phyloP scores from a whole-genome alignment of 73 alveolate genomes.

The Paramecium biaurelia region DNA sequence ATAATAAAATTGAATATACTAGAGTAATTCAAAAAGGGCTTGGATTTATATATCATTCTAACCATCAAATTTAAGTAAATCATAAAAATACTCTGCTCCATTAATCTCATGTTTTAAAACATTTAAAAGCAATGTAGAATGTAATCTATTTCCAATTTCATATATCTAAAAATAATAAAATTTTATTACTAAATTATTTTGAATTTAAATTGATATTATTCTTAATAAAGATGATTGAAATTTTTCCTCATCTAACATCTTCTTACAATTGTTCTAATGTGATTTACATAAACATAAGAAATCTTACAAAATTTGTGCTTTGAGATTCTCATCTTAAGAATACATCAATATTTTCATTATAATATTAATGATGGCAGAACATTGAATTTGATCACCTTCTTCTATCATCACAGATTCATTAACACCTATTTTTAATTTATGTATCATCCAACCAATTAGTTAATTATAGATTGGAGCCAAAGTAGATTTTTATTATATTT shows the following conservation, averaged over 20 bases:
- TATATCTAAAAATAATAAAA: not conserved
- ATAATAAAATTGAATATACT: not conserved
- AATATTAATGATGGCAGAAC: not conserved
- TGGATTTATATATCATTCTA: not conserved
- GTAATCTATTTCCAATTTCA: conserved; percentile 11
- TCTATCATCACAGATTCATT: not conserved
- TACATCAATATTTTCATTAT: not conserved
- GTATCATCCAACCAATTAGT: not conserved
- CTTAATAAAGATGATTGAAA: not conserved
- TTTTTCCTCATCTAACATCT: not conserved
- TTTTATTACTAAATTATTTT: not conserved
- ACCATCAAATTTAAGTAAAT: not conserved
- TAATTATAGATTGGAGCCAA: not conserved
- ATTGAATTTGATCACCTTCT: conserved; percentile 12
- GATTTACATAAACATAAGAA: conserved; percentile 1
- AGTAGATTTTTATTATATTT: not conserved
- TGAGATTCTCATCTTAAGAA: not conserved
- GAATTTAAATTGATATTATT: not conserved
- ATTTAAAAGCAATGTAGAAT: not conserved
- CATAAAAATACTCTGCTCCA: not conserved
- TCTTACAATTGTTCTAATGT: not conserved
- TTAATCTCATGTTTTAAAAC: not conserved
- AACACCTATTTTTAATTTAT: not conserved
- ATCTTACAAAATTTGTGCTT: not conserved
- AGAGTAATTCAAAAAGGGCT: not conserved